These are phyloP conservation scores for Calocybe indica DNA, from an alignment of 768 basidiomycete species.

Conservation along the genomic window DNA sequence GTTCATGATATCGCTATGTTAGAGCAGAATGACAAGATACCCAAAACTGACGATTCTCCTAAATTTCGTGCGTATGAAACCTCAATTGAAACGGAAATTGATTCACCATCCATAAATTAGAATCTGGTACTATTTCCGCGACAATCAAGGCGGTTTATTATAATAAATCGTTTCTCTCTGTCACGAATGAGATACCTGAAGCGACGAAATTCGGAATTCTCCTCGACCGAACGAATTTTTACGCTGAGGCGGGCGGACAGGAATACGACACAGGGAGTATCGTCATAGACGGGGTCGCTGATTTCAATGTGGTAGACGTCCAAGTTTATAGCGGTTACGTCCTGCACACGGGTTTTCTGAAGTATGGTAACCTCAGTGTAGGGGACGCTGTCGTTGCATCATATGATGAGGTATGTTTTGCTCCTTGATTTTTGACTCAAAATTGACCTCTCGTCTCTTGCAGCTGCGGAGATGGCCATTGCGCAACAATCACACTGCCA, in stretches of 20 bases:
- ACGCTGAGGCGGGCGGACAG: slow-evolving; percentile 96
- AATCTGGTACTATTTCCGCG: slow-evolving; percentile 69
- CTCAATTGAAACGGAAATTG: background rate
- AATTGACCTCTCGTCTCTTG: slow-evolving; percentile 1
- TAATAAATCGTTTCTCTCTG: slow-evolving; percentile 64
- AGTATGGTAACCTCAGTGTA: slow-evolving; percentile 78
- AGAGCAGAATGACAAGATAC: slow-evolving; percentile 69
- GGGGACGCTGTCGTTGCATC: slow-evolving; percentile 82
- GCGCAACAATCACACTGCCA: slow-evolving; percentile 97
- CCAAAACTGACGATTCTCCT: slow-evolving; percentile 87
- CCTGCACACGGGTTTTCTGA: slow-evolving; percentile 83
- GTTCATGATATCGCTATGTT: slow-evolving; percentile 90
- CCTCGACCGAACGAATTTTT: slow-evolving; percentile 92
- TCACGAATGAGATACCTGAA: slow-evolving; percentile 63
- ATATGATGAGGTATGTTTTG: slow-evolving; percentile 75
- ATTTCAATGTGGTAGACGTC: slow-evolving; percentile 92
- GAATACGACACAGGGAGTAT: slow-evolving; percentile 96
- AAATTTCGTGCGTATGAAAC: slow-evolving; percentile 71
- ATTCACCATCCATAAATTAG: slow-evolving; percentile 29
- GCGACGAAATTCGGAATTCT: slow-evolving; percentile 74
- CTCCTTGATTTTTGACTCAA: background rate
- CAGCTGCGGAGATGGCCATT: slow-evolving; percentile 92
- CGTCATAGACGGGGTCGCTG: slow-evolving; percentile 83
- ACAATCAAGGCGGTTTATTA: slow-evolving; percentile 82
- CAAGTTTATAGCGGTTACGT: slow-evolving; percentile 96